Evolutionary conservation across 1,284 basidiomycete species (phyloP), one percentile per base, ranked within the genome.

Genomic region (Ceratorhiza oryzae-sativae): DNA sequence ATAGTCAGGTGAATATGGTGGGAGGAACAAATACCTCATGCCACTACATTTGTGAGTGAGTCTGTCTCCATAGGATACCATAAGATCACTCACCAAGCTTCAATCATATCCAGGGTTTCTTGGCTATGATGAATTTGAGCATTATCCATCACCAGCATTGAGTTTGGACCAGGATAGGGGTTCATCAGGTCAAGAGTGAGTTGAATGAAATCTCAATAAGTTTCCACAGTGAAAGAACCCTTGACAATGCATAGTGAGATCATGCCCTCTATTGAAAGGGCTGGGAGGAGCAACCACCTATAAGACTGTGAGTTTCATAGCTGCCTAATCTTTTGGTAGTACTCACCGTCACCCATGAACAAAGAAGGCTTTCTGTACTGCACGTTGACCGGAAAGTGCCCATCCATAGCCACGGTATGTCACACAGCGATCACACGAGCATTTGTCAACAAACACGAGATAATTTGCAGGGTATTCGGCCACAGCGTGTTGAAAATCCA

Each of bases 1-100:
- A 62, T 77, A 73, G 71, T 81, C 80, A 5, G 80, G 80, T 3
- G 80, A 81, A 73, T 81, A 81, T 10, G 78, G 71, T 18, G 81
- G 80, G 8, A 82, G 75, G 68, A 78, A 81, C 20, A 79, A 32
- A 10, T 80, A 73, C 3, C 75, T 76, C 74, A 78, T 77, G 41
- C 80, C 80, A 1, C 80, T 46, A 27, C 6, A 15, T 9, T 27
- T 45, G n/a, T n/a, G n/a, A n/a, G n/a, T n/a, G n/a, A n/a, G n/a
- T 62, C 34, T 20, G 32, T n/a, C 34, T 51, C 27, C 34, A 27
- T 27, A 34, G 6, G n/a, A n/a, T n/a, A n/a, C 53, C 13, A 27
- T 36, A 34, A 30, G 49, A 51, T 13, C 45, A 63, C 76, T 42
- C 74, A 81, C 80, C 78, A 60, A 34, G 71, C 77, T 62, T 78